Evolutionary conservation across 139 green algal species (phyloP).

Genomic region (Microglena sp.): DNA sequence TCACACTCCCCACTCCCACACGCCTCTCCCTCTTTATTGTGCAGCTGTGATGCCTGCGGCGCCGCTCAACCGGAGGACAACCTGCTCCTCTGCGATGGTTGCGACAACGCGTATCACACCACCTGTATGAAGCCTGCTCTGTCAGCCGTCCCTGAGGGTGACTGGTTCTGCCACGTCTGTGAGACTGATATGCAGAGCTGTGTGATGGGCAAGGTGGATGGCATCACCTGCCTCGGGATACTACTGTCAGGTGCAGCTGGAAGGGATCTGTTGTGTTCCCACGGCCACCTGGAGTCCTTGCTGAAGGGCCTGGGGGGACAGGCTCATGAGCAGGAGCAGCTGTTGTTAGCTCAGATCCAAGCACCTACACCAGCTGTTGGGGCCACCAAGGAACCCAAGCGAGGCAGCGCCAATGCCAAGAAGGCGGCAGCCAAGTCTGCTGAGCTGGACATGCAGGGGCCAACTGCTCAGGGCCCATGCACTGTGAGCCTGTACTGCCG

Average conservation of each 20-base stretch:
- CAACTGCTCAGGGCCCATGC: too few species aligned
- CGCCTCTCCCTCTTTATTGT: neutral
- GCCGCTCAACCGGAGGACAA: conserved; percentile 16
- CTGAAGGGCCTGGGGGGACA: conserved; percentile 19
- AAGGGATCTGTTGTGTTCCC: neutral
- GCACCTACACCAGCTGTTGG: too few species aligned
- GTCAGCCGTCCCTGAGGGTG: neutral
- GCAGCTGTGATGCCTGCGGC: conserved; percentile 24
- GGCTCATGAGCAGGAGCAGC: too few species aligned
- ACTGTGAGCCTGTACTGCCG: conserved; percentile 19
- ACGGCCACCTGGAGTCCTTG: conserved; percentile 9
- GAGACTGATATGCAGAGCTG: conserved; percentile 22
- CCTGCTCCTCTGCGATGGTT: conserved; percentile 50
- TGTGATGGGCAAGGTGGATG: neutral
- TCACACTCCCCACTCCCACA: too few species aligned
- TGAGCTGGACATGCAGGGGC: too few species aligned
- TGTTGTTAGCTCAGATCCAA: too few species aligned
- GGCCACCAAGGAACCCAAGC: too few species aligned
- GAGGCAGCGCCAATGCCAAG: too few species aligned
- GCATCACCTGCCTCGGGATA: neutral
- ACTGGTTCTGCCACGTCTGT: conserved; percentile 32
- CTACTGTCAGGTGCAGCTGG: neutral
- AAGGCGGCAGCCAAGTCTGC: too few species aligned
- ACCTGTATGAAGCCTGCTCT: neutral
- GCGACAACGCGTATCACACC: conserved; percentile 37